These are phyloP conservation scores for Globisporangium canariense DNA, from an alignment of 352 stramenopile genomes.

Conservation along the genomic window DNA sequence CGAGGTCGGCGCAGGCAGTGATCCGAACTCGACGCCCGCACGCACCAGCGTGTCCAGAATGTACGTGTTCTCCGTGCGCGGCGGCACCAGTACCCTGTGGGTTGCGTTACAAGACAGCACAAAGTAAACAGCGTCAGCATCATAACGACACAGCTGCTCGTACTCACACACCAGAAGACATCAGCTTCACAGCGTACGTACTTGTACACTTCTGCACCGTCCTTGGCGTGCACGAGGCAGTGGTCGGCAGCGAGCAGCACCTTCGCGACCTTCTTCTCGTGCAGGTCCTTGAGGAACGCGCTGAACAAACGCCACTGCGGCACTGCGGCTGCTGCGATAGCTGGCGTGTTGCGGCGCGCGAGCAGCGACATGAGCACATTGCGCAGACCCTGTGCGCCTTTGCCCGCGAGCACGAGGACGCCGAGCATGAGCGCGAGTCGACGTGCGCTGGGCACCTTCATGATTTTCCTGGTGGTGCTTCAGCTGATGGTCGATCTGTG, in stretches of 20 bases:
- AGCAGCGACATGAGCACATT: slow-evolving; percentile 21
- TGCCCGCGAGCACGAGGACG: slow-evolving; percentile 41
- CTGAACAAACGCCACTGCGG: slow-evolving; percentile 69
- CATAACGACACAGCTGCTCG: background rate
- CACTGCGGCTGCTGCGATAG: slow-evolving; percentile 16
- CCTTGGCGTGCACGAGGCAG: slow-evolving; percentile 50
- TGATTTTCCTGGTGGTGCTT: background rate
- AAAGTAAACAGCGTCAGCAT: slow-evolving; percentile 11
- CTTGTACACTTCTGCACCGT: slow-evolving; percentile 49
- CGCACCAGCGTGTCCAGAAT: slow-evolving; percentile 60
- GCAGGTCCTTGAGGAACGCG: slow-evolving; percentile 54
- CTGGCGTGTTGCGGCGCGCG: slow-evolving; percentile 7
- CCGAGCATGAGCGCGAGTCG: slow-evolving; percentile 32
- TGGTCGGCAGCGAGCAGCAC: slow-evolving; percentile 62
- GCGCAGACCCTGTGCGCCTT: slow-evolving; percentile 29
- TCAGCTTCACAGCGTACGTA: slow-evolving; percentile 28
- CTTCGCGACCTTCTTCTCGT: slow-evolving; percentile 42
- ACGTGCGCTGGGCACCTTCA: slow-evolving; percentile 24
- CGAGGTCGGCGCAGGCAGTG: slow-evolving; percentile 39
- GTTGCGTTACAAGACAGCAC: background rate
- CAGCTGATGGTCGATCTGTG: background rate
- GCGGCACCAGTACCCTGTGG: slow-evolving; percentile 61
- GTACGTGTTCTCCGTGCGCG: slow-evolving; percentile 68
- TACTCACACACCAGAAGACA: background rate
- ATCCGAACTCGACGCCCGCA: slow-evolving; percentile 69